Evolutionary conservation across 2,329 filamentous ascomycete genomes (phyloP), one percentile per base, ranked within the genome.

Genomic region (Albophoma yamanashiensis): DNA sequence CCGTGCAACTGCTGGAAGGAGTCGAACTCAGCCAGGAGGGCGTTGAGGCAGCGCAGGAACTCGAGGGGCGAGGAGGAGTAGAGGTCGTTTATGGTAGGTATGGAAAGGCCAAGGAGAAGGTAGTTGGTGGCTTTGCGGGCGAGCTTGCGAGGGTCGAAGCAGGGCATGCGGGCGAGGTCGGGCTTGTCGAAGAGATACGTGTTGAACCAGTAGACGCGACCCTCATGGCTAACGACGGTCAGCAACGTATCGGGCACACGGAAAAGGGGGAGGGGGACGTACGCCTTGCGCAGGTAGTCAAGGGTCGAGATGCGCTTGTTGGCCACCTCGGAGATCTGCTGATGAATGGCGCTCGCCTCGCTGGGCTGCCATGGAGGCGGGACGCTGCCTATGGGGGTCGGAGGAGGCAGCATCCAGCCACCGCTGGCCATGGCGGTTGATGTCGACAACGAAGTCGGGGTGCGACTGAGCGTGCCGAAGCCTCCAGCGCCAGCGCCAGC

Each of bases 181-280:
- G 84, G 74, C 68, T 91, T 89, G 65, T 92, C 90, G 75, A 96
- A 96, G 69, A 96, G 89, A 62, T 96, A 85, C 0, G 94, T 97
- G 76, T 97, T 97, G 80, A 97, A 97, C 92, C 94, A 97, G 78
- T 96, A 97, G 50, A 96, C 87, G 61, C 91, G 87, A 62, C 93
- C 92, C 75, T 97, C 92, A 71, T 99, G 92, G 36, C 91, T 96
- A 50, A n/a, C 17, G 4, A 34, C 27, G 2, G 27, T 52, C 20
- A 52, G 47, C 17, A 59, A 31, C 9, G 17, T 55, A 64, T 58
- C 14, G 11, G 34, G 14, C 7, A 4, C 14, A 2, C 1, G 27
- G 31, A 25, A 22, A 11, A 50, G 27, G 40, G 9, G 14, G n/a
- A 11, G 15, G 1, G 27, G 25, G 17, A 82, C 90, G 67, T 76